Evolutionary conservation across 805 yeast species (phyloP), one percentile per base, ranked within the genome.

Genomic region (Yarrowia alimentaria): DNA sequence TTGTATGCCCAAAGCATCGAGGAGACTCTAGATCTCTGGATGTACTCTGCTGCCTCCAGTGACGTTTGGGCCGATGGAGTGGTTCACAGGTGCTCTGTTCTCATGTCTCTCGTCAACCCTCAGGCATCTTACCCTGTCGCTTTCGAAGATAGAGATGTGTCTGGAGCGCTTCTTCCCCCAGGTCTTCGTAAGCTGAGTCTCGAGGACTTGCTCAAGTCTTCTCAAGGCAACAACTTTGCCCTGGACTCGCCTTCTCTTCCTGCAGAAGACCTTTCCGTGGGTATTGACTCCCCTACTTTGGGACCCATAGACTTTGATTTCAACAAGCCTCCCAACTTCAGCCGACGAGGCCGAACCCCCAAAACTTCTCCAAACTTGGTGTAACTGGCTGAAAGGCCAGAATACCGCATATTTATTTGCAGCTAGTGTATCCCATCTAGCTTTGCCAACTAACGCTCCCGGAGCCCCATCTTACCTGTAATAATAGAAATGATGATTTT

Each of bases 51-150:
- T 1, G 33, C 33, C 3, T 40, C 33, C 22, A 40, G 47, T 10
- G 47, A 40, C n/a, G 2, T 40, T 6, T 40, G 47, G 47, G 21
- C 32, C 18, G 47, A 40, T 28, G 47, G 47, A 26, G 47, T 40
- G 4, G 33, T 40, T 13, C 24, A 40, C 7, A n/a, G 47, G 28
- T 40, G 47, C 18, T 40, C 47, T 4, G 19, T 28, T 13, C 33
- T 40, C 25, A 40, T 28, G 26, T 40, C 47, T n/a, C 47, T 40
- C 9, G 47, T 40, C 19, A 40, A 40, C 18, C 47, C 47, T 13
- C 47, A 40, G 19, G 47, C 25, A 2, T 13, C 47, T 10, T 28
- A 28, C 12, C 21, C 43, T 1, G 12, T 8, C 22, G 16, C 6
- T 18, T 25, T 37, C 11, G 33, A 28, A 5, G 47, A 40, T 7